Percentiles rank a stretch among this genome's conserved stretches.
Evolutionary conservation across 768 basidiomycete species (phyloP).

Genomic region (Exidia glandulosa): DNA sequence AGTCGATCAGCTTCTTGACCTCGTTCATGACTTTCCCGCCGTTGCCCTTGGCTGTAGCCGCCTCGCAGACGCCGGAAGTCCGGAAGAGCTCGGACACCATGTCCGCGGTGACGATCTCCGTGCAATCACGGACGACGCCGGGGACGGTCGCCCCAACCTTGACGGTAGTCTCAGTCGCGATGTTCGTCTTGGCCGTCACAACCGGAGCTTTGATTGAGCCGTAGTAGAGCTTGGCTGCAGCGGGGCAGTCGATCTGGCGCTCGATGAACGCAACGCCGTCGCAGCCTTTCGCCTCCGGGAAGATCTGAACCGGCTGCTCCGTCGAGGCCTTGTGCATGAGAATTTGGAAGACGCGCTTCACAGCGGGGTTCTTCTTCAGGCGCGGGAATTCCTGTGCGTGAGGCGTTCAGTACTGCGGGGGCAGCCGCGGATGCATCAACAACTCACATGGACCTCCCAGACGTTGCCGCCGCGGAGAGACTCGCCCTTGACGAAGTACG

Average conservation of each 20-base stretch:
- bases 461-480: background rate
- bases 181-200: background rate
- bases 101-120: background rate
- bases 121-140: background rate
- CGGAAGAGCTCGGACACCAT: background rate
- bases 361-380: background rate
- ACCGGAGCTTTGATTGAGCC: background rate
- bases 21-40: background rate
- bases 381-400: background rate
- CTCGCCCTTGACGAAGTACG: background rate
- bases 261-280: background rate
- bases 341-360: background rate
- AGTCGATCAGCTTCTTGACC: background rate
- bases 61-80: constrained; percentile 1
- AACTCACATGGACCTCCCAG: background rate
- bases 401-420: background rate
- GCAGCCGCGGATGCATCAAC: background rate
- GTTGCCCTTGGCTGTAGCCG: background rate
- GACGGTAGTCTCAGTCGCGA: background rate
- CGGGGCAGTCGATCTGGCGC: background rate
- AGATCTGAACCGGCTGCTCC: background rate
- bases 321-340: background rate
- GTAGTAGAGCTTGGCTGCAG: background rate
- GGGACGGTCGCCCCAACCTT: background rate
- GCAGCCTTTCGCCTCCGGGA: background rate